Conservation (phyloP, 1,284 basidiomycete genomes). For the Puccinia novopanici region DNA sequence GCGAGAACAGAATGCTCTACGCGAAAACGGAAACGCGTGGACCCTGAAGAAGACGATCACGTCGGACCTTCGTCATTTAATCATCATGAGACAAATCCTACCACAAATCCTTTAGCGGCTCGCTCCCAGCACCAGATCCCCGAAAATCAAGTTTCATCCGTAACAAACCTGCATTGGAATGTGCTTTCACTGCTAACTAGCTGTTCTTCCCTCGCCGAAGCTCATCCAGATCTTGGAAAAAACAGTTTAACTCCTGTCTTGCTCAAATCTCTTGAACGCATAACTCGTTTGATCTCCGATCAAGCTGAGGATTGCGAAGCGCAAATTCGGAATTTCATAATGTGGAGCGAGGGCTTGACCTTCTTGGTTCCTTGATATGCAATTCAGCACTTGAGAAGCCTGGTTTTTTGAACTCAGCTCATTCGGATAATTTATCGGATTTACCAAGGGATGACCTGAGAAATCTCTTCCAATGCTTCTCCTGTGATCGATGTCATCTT, state of each 20-base stretch:
- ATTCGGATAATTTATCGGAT: slow-evolving; percentile 26
- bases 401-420: slow-evolving; percentile 6
- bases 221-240: not conserved
- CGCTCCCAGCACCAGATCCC: not conserved
- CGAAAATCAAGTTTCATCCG: not conserved
- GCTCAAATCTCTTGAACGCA: slow-evolving; percentile 42
- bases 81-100: not conserved
- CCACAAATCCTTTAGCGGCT: not conserved
- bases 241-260: slow-evolving; percentile 13
- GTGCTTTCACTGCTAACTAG: slow-evolving; percentile 27
- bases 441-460: slow-evolving; percentile 30
- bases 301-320: slow-evolving; percentile 1
- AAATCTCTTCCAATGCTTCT: slow-evolving; percentile 36
- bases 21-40: slow-evolving; percentile 27
- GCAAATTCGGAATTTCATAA: slow-evolving; percentile 10
- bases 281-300: slow-evolving; percentile 10
- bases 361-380: slow-evolving; percentile 40
- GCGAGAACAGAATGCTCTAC: no score
- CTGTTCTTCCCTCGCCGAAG: slow-evolving; percentile 9
- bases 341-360: slow-evolving; percentile 44
- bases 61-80: not conserved
- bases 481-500: slow-evolving; percentile 39
- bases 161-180: not conserved
- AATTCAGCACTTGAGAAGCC: slow-evolving; percentile 5
- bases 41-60: slow-evolving; percentile 8